Percentiles rank a stretch among this genome's conserved stretches.
Evolutionary conservation across 106 monocot genomes (phyloP).

Genomic region (Iris macrosiphon): DNA sequence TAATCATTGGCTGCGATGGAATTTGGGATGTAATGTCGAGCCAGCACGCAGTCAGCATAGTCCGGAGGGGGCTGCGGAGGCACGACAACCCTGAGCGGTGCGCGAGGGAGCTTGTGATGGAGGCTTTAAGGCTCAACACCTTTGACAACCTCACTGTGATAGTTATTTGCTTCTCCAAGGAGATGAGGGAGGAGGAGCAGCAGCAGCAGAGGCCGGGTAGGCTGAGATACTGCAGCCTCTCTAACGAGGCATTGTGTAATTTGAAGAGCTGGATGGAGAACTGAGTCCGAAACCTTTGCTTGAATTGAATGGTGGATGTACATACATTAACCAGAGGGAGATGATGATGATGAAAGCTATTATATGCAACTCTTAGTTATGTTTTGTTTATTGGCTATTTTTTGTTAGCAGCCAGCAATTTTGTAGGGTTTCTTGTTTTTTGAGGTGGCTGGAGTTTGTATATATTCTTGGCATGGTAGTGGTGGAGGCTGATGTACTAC

Average conservation of each 20-base stretch:
- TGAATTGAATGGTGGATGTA: background rate
- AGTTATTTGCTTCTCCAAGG: conserved; percentile 31
- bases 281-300: too few species aligned
- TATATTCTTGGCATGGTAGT: too few species aligned
- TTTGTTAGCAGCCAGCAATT: background rate
- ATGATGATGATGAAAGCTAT: conserved; percentile 7
- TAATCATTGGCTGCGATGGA: conserved; percentile 55
- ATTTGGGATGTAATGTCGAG: conserved; percentile 62
- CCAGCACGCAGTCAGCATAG: conserved; percentile 33
- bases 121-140: conserved; percentile 38
- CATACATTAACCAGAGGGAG: background rate
- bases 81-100: conserved; percentile 39
- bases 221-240: conserved; percentile 41
- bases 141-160: conserved; percentile 46
- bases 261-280: conserved; percentile 26
- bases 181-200: conserved; percentile 7
- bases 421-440: too few species aligned
- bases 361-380: background rate
- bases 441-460: too few species aligned
- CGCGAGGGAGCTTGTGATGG: conserved; percentile 44
- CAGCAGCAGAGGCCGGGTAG: too few species aligned
- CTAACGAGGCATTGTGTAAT: conserved; percentile 30
- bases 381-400: background rate
- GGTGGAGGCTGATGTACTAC: too few species aligned
- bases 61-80: conserved; percentile 23